These are phyloP conservation scores for Pythium phragmitis DNA, from an alignment of 352 stramenopile species.

Conservation along the genomic window DNA sequence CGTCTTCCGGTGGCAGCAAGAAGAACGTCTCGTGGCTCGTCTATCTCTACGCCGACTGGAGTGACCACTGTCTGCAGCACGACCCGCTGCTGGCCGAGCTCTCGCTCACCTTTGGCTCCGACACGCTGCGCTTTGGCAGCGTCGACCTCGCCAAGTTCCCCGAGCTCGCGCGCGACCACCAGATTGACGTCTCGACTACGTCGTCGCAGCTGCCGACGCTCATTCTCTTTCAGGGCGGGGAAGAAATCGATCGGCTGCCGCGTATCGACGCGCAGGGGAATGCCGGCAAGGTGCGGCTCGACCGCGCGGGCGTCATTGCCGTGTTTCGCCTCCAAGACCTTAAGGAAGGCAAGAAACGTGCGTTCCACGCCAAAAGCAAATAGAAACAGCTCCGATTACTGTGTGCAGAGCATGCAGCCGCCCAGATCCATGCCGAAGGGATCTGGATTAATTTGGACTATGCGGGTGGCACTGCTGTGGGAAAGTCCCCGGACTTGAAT, in stretches of 20 bases:
- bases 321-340: slow-evolving; percentile 60
- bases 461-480: no score
- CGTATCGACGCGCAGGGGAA: slow-evolving; percentile 53
- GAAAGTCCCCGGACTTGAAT: no score
- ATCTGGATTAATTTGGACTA: no score
- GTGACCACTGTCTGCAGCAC: slow-evolving; percentile 67
- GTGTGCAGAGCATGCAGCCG: no score
- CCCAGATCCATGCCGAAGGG: no score
- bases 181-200: slow-evolving; percentile 61
- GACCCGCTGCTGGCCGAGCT: slow-evolving; percentile 73
- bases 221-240: slow-evolving; percentile 67
- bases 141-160: slow-evolving; percentile 67
- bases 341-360: slow-evolving; percentile 45
- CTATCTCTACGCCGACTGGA: slow-evolving; percentile 77
- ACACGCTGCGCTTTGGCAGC: slow-evolving; percentile 57
- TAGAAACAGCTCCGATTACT: slow-evolving; percentile 1
- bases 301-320: slow-evolving; percentile 45
- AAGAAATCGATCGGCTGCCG: slow-evolving; percentile 56
- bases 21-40: slow-evolving; percentile 59
- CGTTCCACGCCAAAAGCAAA: slow-evolving; percentile 33
- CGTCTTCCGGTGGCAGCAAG: slow-evolving; percentile 1
- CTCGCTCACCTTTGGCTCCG: slow-evolving; percentile 58
- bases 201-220: slow-evolving; percentile 72
- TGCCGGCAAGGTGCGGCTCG: slow-evolving; percentile 59
- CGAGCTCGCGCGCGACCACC: slow-evolving; percentile 53